phyloP scores from a whole-genome alignment of 352 stramenopile genomes.

The Blastocystis sp. region DNA sequence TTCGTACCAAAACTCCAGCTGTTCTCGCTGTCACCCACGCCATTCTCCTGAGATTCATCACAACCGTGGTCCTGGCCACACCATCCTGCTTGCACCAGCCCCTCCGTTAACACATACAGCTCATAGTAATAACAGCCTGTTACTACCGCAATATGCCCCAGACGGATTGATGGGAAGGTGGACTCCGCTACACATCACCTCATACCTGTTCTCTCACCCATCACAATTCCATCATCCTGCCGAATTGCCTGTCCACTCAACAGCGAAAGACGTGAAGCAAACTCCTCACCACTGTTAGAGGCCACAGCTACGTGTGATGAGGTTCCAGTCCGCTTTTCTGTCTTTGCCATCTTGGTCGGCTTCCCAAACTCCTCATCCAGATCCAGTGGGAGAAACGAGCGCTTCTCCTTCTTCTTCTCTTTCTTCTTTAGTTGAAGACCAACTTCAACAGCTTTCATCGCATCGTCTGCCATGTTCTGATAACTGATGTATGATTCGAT shows the following conservation, averaged over 20 bases:
- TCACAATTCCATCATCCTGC: constrained; percentile 44
- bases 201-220: not conserved
- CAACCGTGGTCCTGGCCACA: not conserved
- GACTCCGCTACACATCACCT: constrained; percentile 1
- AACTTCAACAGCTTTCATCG: constrained; percentile 14
- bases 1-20: constrained; percentile 49
- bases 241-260: not conserved
- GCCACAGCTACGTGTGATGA: not conserved
- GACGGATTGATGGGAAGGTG: not conserved
- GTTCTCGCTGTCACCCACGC: constrained; percentile 38
- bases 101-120: constrained; percentile 35
- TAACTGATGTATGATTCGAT: constrained; percentile 36
- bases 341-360: not conserved
- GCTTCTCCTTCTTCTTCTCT: constrained; percentile 9
- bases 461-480: constrained; percentile 7
- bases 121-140: constrained; percentile 54
- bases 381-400: not conserved
- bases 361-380: constrained; percentile 33
- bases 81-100: constrained; percentile 51
- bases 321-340: not conserved
- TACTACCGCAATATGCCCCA: constrained; percentile 39
- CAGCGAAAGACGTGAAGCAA: not conserved
- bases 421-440: not conserved
- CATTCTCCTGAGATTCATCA: constrained; percentile 42
- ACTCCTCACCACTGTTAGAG: not conserved